Base-by-base conservation (phyloP, 2,329 filamentous ascomycete genomes). In the Exophiala alcalophila region DNA sequence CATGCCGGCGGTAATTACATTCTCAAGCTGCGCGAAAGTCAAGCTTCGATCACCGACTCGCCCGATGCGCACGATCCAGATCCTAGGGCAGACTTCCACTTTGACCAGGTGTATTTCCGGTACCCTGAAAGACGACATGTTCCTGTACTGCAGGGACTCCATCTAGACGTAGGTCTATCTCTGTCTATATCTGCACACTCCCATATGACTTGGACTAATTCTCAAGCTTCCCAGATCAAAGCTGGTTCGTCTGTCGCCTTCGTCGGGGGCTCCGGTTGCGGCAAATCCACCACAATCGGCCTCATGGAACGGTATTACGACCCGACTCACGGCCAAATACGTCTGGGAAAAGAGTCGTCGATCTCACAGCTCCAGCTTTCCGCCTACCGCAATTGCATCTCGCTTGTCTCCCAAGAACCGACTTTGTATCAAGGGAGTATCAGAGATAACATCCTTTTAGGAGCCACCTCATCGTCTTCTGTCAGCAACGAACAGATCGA, bases 261-360 rank as follows among this genome's bases (percentile, higher is more conserved):
- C 1, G 91, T 97, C 7, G 92, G 91, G 8, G 84, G 89, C 0
- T 90, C 84, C 34, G 91, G 92, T 3, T 94, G 90, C 59, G 91
- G 92, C 44, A 97, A 98, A 71, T 87, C 81, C 32, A 97, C 91
- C 0, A 92, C 89, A 0, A 94, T 97, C 61, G 84, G 86, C 4
- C 75, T 97, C 2, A 71, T 97, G 14, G 90, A 97, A 63, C 83
- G 91, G 20, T 96, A 97, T 70, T 97, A 97, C 61, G 87, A 96
- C 56, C 88, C 0, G 73, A 90, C 0, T 74, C 78, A 0, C 91
- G 91, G 80, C 80, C 9, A 74, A 97, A 20, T 84, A 80, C 43
- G 73, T 97, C 14, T 90, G 97, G 58, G 87, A 81, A 40, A 78
- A 81, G 51, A 85, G 94, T n/a, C n/a, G n/a, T n/a, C n/a, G 71